Base-by-base conservation (phyloP, 805 yeast genomes). In the Cephaloascus albidus region DNA sequence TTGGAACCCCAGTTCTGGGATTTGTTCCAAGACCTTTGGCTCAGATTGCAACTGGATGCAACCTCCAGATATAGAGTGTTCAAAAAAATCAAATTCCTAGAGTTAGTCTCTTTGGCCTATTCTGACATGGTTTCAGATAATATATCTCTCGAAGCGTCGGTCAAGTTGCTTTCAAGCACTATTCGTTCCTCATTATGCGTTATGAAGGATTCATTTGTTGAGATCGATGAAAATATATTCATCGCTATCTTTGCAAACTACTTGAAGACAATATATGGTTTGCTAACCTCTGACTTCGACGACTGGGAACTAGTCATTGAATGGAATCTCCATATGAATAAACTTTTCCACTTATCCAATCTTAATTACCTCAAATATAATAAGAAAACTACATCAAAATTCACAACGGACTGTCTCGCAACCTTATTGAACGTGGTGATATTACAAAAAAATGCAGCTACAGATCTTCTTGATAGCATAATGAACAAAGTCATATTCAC, bases 1-100 rank as follows among this genome's bases (percentile, higher is more conserved):
- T 51, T 41, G n/a, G 56, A 60, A 39, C 40, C 51, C 1, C 49
- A 53, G 2, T 56, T 73, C 2, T 83, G 90, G 90, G 41, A 43
- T 10, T 54, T 80, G 8, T 69, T 77, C 46, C 51, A 53, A 38
- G 49, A 50, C 15, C 53, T 62, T 39, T 75, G 77, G 76, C 19
- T 32, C 0, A 23, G 40, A 0, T 46, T 67, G 18, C 46, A 50
- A 5, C 39, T 45, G 2, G 56, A 59, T n/a, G 47, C 50, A 14
- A 44, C 51, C 36, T 39, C 57, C 35, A 70, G 78, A 44, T 61
- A 63, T 37, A 62, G 57, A 38, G 43, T 59, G 1, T 61, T 75
- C 42, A 66, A 68, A 38, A 63, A 60, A 34, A 51, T 71, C 30
- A 70, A 62, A 41, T 54, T 67, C 38, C 60, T 65, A 8, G 74